Percentiles rank a stretch among this genome's conserved stretches.
These are phyloP conservation scores for Daldinia grandis DNA, from an alignment of 495 filamentous ascomycete genomes.

Conservation along the genomic window DNA sequence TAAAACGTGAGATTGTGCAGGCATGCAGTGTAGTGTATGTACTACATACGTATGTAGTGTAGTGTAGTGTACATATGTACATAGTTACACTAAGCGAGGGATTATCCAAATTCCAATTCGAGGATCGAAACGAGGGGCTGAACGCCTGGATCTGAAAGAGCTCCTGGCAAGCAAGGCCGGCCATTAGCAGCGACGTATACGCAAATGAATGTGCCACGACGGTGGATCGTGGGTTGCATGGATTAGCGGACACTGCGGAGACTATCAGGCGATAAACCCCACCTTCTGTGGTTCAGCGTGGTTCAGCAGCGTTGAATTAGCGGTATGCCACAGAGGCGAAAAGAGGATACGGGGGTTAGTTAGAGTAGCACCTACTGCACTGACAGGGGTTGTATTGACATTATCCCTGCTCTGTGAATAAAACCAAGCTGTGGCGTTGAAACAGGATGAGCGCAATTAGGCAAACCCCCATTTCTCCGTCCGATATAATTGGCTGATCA, in stretches of 20 bases:
- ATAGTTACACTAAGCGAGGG: slow-evolving; percentile 10
- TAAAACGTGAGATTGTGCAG: slow-evolving; percentile 35
- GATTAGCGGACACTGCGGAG: background rate
- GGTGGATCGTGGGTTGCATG: slow-evolving; percentile 6
- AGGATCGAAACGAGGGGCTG: slow-evolving; percentile 17
- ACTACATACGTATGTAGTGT: too few relatives aligned
- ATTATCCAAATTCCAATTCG: slow-evolving; percentile 40
- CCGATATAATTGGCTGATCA: background rate
- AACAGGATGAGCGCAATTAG: slow-evolving; percentile 18
- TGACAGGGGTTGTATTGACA: background rate
- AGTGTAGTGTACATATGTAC: too few relatives aligned
- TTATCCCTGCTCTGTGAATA: background rate
- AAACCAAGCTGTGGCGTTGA: slow-evolving; percentile 34
- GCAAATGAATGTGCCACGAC: slow-evolving; percentile 28
- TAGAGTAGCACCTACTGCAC: background rate
- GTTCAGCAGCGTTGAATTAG: slow-evolving; percentile 8
- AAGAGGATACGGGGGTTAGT: background rate
- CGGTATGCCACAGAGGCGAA: background rate
- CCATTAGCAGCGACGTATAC: slow-evolving; percentile 10
- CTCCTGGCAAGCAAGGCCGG: background rate
- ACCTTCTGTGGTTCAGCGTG: slow-evolving; percentile 20
- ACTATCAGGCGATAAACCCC: slow-evolving; percentile 20
- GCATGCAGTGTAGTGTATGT: background rate
- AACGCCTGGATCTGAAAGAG: slow-evolving; percentile 23
- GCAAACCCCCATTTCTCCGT: background rate